Evolutionary conservation across 352 stramenopile species (phyloP), one percentile per base, ranked within the genome.

Genomic region (Phytophthora megakarya): DNA sequence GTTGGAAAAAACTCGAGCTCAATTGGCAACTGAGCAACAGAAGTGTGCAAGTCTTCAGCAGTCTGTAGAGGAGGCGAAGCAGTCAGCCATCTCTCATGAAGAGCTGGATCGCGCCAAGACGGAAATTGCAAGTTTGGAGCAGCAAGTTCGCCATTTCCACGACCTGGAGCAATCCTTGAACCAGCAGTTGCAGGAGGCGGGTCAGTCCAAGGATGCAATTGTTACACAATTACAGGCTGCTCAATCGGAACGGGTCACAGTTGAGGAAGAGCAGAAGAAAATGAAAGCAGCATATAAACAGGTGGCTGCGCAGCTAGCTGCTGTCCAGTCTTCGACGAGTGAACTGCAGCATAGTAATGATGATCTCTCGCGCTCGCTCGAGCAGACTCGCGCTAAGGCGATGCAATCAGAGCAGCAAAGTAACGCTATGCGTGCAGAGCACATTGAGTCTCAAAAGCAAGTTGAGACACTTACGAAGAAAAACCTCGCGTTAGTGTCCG

Each of bases 381-480:
- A 89, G 43, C 50, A 76, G n/a, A 71, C 75, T 37, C 75, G 68
- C 3, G 60, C 50, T 2, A 73, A 82, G 61, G 44, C 75, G 3
- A 55, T 65, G 47, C 67, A 73, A 37, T 40, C 84, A 12, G 77
- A 95, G 55, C 62, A 81, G 43, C 68, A 90, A 43, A 26, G 84
- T 15, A 73, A 73, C 18, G 44, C 57, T 2, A 71, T 74, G 45
- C 62, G 76, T 15, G 54, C 47, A 0, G 73, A 89, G 22, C 59
- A 84, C 15, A 58, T 57, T 21, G 68, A 78, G 12, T 25, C 74
- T 7, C 72, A 86, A 43, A 65, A 65, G n/a, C 76, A 90, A 61
- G 38, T 93, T 3, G 76, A 89, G 57, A 47, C 74, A 12, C 64
- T 92, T 5, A 85, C 76, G 15, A 83, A 78, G 39, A 90, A 93